Evolutionary conservation across 805 yeast genomes (phyloP).

Genomic region (Scheffersomyces amazonensis): DNA sequence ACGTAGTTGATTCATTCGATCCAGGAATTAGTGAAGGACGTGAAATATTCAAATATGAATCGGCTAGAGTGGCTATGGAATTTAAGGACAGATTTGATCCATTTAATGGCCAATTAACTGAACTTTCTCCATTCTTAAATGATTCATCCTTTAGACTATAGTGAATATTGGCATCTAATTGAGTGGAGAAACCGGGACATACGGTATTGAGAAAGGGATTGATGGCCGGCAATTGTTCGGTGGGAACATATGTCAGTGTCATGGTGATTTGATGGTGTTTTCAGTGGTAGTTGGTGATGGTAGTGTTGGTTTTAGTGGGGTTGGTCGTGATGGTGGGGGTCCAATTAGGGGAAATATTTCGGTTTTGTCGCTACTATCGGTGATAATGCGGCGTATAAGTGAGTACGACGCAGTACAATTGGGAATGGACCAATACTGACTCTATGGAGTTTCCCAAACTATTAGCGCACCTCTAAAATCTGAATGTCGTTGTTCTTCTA

Average conservation of each 20-base stretch:
- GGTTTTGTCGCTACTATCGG: too few species aligned
- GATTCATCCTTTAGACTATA: constrained; percentile 18
- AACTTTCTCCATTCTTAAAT: constrained; percentile 5
- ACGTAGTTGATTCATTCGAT: constrained; percentile 45
- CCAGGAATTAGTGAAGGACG: constrained; percentile 27
- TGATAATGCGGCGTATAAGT: too few species aligned
- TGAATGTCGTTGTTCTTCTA: too few species aligned
- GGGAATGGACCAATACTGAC: too few species aligned
- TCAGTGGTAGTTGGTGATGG: too few species aligned
- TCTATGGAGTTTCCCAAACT: too few species aligned
- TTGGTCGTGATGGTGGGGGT: too few species aligned
- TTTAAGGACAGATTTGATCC: constrained; percentile 12
- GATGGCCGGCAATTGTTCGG: constrained; percentile 23
- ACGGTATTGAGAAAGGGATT: constrained; percentile 31
- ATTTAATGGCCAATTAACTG: constrained; percentile 24
- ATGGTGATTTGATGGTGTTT: too few species aligned
- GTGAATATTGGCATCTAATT: constrained; percentile 32
- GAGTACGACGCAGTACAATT: too few species aligned
- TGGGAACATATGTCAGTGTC: constrained; percentile 20
- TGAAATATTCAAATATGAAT: constrained; percentile 32
- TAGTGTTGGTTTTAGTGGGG: too few species aligned
- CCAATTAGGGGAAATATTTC: too few species aligned
- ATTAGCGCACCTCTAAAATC: too few species aligned
- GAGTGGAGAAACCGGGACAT: constrained; percentile 30
- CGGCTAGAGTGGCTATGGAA: constrained; percentile 15